A percentile compares a stretch with the other conserved stretches of the same genome.
Evolutionary conservation across 2,329 filamentous ascomycete genomes (phyloP).

Genomic region (Trichophyton schoenleinii): DNA sequence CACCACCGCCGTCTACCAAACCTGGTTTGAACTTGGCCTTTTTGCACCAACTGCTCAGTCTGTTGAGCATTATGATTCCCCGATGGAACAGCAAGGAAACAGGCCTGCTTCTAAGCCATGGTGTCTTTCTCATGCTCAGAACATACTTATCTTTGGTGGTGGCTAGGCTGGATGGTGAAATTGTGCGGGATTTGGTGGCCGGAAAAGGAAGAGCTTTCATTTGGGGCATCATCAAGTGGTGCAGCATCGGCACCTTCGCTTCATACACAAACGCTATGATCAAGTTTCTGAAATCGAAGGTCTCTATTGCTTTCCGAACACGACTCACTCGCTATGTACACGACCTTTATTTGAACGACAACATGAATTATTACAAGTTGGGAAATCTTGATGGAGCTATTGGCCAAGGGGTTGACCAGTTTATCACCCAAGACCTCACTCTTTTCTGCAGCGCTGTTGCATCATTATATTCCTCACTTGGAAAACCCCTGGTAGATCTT

Average conservation of each 20-base stretch:
- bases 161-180: slow-evolving; percentile 84
- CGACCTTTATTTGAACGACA: slow-evolving; percentile 88
- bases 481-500: slow-evolving; percentile 95
- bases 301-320: slow-evolving; percentile 94
- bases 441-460: slow-evolving; percentile 89
- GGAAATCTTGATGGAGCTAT: slow-evolving; percentile 86
- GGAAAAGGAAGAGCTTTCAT: slow-evolving; percentile 82
- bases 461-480: slow-evolving; percentile 84
- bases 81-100: slow-evolving; percentile 93
- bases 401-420: slow-evolving; percentile 85
- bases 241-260: slow-evolving; percentile 79
- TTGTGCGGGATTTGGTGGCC: slow-evolving; percentile 90
- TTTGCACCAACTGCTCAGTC: slow-evolving; percentile 86
- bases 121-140: slow-evolving; percentile 74
- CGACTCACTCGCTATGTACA: slow-evolving; percentile 92
- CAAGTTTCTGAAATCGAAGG: slow-evolving; percentile 94
- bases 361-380: slow-evolving; percentile 92
- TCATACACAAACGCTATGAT: slow-evolving; percentile 99
- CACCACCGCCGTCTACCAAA: slow-evolving; percentile 77
- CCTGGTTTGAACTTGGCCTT: slow-evolving; percentile 92
- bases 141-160: slow-evolving; percentile 92
- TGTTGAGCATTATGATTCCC: slow-evolving; percentile 96
- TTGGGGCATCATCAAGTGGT: slow-evolving; percentile 88
- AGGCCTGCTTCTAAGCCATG: slow-evolving; percentile 75
- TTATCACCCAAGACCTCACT: slow-evolving; percentile 93